These are phyloP conservation scores for Zygnema cylindricum DNA, from an alignment of 139 green algal species.

Conservation along the genomic window DNA sequence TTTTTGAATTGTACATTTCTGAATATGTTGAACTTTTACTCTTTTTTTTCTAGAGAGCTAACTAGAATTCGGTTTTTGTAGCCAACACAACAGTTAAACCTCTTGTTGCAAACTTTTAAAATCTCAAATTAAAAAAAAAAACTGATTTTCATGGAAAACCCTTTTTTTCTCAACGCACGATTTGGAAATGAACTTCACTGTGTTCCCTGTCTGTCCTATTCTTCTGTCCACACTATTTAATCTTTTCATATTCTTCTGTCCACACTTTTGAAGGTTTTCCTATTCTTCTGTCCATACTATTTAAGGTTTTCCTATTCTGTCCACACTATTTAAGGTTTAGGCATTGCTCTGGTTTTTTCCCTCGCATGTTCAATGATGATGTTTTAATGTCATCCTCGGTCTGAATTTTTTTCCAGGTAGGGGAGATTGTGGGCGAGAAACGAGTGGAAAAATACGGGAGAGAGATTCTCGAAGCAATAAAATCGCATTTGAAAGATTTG, in stretches of 20 bases:
- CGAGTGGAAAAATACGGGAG: background rate
- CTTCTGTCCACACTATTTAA: too few species aligned
- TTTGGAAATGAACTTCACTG: too few species aligned
- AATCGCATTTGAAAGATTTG: background rate
- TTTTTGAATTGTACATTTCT: background rate
- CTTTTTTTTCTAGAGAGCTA: too few species aligned
- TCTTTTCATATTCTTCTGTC: too few species aligned
- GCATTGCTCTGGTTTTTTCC: background rate
- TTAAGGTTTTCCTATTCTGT: background rate
- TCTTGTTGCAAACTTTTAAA: too few species aligned
- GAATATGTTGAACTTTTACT: too few species aligned
- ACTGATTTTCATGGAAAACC: too few species aligned
- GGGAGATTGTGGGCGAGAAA: slow-evolving; percentile 8
- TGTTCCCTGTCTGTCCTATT: too few species aligned
- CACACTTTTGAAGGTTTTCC: background rate
- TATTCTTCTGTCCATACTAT: background rate
- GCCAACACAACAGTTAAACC: too few species aligned
- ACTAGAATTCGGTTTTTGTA: too few species aligned
- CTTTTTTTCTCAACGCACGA: too few species aligned
- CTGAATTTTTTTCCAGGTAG: background rate
- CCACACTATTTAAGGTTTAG: background rate
- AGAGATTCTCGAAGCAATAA: background rate
- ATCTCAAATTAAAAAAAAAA: too few species aligned
- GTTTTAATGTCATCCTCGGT: background rate
- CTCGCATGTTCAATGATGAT: background rate